phyloP scores from a whole-genome alignment of 208 protist genomes.

The Acanthamoeba healyi region DNA sequence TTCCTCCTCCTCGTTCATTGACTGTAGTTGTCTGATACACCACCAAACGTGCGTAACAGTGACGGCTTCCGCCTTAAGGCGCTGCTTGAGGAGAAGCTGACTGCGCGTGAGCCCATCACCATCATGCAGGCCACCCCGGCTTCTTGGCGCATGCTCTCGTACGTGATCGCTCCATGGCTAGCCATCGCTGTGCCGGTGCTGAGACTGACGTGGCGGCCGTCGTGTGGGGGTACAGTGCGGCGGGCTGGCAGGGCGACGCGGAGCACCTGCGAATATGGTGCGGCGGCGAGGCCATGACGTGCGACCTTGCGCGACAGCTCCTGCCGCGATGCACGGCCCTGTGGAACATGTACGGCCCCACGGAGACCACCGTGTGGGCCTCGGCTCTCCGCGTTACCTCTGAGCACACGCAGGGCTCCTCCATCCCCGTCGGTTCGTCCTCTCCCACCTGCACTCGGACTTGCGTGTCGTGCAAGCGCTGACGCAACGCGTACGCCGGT shows the following conservation, averaged over 20 bases:
- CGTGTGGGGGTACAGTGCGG: constrained; percentile 20
- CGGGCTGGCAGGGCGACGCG: background rate
- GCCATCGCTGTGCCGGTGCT: no score
- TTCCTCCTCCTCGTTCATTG: background rate
- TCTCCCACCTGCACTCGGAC: no score
- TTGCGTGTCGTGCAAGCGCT: background rate
- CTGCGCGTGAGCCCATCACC: constrained; percentile 29
- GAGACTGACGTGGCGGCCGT: no score
- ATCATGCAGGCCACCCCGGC: constrained; percentile 68
- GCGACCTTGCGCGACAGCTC: background rate
- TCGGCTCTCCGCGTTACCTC: constrained; percentile 11
- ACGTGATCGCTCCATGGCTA: background rate
- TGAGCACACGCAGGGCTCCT: constrained; percentile 34
- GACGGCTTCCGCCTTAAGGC: constrained; percentile 17
- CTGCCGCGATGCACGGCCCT: background rate
- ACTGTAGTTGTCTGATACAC: no score
- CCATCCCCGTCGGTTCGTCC: constrained; percentile 27
- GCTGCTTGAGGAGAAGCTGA: background rate
- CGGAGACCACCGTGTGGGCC: constrained; percentile 74
- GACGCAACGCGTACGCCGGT: no score
- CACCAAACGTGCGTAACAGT: background rate
- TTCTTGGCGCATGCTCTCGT: constrained; percentile 51
- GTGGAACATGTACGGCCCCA: constrained; percentile 77
- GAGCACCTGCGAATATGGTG: constrained; percentile 43
- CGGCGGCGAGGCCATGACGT: constrained; percentile 73